These are phyloP conservation scores for Magnusiomyces sp. DNA, from an alignment of 1,139 yeast genomes.

Conservation along the genomic window DNA sequence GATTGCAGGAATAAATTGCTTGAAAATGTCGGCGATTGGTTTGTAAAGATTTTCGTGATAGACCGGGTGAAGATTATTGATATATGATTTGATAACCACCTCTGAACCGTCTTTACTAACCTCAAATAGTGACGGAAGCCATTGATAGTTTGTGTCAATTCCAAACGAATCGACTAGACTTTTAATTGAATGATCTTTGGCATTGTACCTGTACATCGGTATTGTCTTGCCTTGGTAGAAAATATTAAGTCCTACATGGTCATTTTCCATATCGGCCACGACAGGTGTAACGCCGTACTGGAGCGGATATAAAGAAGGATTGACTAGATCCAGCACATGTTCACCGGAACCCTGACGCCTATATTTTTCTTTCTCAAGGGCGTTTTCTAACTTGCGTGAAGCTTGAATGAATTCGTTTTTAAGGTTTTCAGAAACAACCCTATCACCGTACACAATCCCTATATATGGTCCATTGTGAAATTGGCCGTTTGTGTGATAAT, in stretches of 20 bases:
- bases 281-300: conserved; percentile 34
- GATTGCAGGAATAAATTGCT: conserved; percentile 31
- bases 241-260: neutral
- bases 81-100: conserved; percentile 30
- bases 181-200: conserved; percentile 10
- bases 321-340: conserved; percentile 37
- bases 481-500: conserved; percentile 7
- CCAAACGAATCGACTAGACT: conserved; percentile 13
- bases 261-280: conserved; percentile 7
- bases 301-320: conserved; percentile 38
- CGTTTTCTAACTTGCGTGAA: conserved; percentile 43
- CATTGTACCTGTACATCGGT: conserved; percentile 4
- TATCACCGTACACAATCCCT: conserved; percentile 14
- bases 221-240: neutral
- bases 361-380: conserved; percentile 32
- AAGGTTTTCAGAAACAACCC: conserved; percentile 12
- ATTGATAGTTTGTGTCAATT: conserved; percentile 23
- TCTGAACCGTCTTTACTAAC: conserved; percentile 14
- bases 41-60: conserved; percentile 26
- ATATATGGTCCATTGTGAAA: conserved; percentile 13
- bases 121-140: conserved; percentile 22
- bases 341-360: conserved; percentile 36
- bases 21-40: conserved; percentile 31
- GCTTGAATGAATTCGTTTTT: conserved; percentile 12
- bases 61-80: conserved; percentile 37